Evolutionary conservation across 164 flowering plant genomes (phyloP).

Genomic region (Macadamia integrifolia): DNA sequence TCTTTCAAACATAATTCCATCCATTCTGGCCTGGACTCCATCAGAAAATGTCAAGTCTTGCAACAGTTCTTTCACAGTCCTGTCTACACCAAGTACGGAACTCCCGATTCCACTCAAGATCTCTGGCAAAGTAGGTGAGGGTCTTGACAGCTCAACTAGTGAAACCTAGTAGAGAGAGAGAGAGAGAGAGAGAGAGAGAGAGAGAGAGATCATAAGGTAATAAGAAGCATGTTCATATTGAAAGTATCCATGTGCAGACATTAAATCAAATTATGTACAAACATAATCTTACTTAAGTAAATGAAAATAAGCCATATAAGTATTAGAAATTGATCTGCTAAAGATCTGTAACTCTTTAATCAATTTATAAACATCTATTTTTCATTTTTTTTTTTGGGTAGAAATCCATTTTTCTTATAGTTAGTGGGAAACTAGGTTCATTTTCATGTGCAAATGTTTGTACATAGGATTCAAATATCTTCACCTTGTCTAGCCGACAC

Average conservation of each 20-base stretch:
- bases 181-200: neutral
- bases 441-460: no score
- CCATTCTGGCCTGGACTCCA: conserved; percentile 92
- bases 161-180: conserved; percentile 43
- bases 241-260: neutral
- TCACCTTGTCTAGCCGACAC: no score
- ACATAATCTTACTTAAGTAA: no score
- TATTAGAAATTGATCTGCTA: no score
- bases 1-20: conserved; percentile 72
- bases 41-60: conserved; percentile 49
- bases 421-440: no score
- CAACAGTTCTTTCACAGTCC: conserved; percentile 41
- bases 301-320: no score
- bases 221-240: neutral
- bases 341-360: no score
- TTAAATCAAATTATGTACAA: neutral
- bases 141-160: conserved; percentile 71
- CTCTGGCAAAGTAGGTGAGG: conserved; percentile 67
- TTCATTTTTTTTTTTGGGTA: no score
- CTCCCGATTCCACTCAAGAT: conserved; percentile 59
- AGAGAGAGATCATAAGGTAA: neutral
- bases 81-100: conserved; percentile 55
- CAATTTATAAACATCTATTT: no score
- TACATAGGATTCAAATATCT: no score
- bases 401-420: no score